phyloP scores from a whole-genome alignment of 1,139 yeast genomes.

The Hyphopichia buzzinii region DNA sequence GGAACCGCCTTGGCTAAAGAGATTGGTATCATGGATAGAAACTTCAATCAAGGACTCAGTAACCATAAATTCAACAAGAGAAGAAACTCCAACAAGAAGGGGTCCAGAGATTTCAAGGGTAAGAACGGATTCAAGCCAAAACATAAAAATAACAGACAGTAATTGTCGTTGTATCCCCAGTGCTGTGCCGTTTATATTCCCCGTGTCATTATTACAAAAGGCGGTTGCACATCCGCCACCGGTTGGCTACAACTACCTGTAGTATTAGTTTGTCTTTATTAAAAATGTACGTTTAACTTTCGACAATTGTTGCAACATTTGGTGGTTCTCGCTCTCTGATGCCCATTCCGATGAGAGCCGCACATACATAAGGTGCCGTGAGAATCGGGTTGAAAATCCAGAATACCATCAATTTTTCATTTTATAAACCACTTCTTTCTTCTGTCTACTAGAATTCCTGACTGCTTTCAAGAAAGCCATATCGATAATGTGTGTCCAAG shows the following conservation, averaged over 20 bases:
- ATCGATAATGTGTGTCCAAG: neutral
- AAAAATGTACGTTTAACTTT: neutral
- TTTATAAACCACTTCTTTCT: too few species aligned
- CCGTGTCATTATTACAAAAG: too few species aligned
- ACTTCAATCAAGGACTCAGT: conserved; percentile 19
- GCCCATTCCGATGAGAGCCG: too few species aligned
- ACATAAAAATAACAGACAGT: conserved; percentile 4
- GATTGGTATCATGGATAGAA: conserved; percentile 51
- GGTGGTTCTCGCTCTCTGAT: too few species aligned
- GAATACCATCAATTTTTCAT: too few species aligned
- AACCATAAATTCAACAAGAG: conserved; percentile 10
- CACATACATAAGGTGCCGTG: too few species aligned
- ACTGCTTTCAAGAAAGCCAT: too few species aligned
- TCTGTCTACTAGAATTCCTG: too few species aligned
- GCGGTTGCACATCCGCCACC: too few species aligned
- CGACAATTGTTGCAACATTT: too few species aligned
- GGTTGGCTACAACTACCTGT: too few species aligned
- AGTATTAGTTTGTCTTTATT: neutral
- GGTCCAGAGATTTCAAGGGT: neutral
- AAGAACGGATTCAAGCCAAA: conserved; percentile 4
- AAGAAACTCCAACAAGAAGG: conserved; percentile 7
- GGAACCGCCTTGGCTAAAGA: conserved; percentile 69
- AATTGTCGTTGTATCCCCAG: neutral
- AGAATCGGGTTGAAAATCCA: too few species aligned
- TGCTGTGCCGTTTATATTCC: neutral